Conservation (phyloP, 176 grass and related monocot genomes). For the bread wheat (Triticum aestivum) region IWGSC_CS_RefSeq_v2.1 NC_057802.1:60067918-60068417, state of each 20-base stretch:
- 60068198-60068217: neutral
- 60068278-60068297: no score
- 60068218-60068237: neutral
- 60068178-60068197: neutral
- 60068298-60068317: no score
- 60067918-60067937: neutral
- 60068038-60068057: neutral
- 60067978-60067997: neutral
- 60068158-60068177: neutral
- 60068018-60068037: neutral
- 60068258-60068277: neutral
- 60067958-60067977: neutral
- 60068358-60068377: no score
- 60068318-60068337: no score
- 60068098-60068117: neutral
- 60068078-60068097: neutral
- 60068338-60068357: no score
- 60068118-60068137: neutral
- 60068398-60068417: no score
- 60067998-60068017: neutral
- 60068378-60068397: no score
- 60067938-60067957: neutral
- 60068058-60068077: neutral
- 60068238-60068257: no score
- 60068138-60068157: neutral